phyloP scores from a whole-genome alignment of 2,329 filamentous ascomycete genomes.

The Paracamarosporium sp. region DNA sequence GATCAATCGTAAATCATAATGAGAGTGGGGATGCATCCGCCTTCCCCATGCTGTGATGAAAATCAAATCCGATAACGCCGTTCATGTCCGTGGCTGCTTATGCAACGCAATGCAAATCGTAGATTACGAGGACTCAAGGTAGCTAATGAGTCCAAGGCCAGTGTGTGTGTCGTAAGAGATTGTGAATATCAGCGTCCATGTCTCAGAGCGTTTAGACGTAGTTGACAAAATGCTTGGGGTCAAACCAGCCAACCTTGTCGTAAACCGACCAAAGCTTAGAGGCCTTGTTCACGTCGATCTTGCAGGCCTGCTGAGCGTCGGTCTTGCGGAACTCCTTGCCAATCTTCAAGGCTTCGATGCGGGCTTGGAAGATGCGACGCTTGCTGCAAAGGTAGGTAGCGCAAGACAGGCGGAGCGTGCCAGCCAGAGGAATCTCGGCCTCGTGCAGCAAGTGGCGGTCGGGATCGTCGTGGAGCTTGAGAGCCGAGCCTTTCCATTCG shows the following conservation, averaged over 20 bases:
- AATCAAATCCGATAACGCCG: slow-evolving; percentile 23
- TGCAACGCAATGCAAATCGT: slow-evolving; percentile 30
- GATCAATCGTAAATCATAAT: slow-evolving; percentile 33
- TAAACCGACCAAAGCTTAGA: slow-evolving; percentile 91
- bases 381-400: slow-evolving; percentile 92
- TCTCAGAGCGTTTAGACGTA: slow-evolving; percentile 41
- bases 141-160: not conserved
- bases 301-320: slow-evolving; percentile 94
- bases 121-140: not conserved
- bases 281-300: slow-evolving; percentile 97
- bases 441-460: slow-evolving; percentile 74
- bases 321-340: slow-evolving; percentile 93
- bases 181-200: not conserved
- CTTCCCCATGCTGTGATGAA: slow-evolving; percentile 25
- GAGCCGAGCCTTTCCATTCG: slow-evolving; percentile 83
- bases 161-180: not conserved
- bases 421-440: slow-evolving; percentile 78
- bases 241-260: slow-evolving; percentile 85
- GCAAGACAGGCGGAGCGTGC: slow-evolving; percentile 81
- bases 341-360: slow-evolving; percentile 69
- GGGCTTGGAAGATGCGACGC: slow-evolving; percentile 83
- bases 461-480: slow-evolving; percentile 72
- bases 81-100: slow-evolving; percentile 24
- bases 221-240: slow-evolving; percentile 58
- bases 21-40: slow-evolving; percentile 17